Base-by-base conservation (phyloP, 495 filamentous ascomycete genomes). In the Filosporella fistucella region DNA sequence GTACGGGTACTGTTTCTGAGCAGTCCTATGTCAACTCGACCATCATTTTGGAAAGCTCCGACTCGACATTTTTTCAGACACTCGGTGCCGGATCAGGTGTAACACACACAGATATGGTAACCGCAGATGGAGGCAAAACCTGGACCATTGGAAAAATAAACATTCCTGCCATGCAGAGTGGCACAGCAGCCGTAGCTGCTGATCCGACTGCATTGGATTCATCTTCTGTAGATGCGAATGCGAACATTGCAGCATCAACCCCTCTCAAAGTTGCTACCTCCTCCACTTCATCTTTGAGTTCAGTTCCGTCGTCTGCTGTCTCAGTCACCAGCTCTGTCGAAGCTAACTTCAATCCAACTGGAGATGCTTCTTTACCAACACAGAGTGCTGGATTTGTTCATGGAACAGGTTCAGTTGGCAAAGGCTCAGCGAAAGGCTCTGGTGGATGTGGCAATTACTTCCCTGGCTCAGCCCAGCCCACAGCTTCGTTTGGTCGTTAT, bases 11-110 rank as follows among this genome's bases (percentile, higher is more conserved):
- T 12, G 54, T 65, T 21, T 58, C 56, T 14, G 37, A 57, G 0
- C 67, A 70, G 51, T 29, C 61, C 35, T 68, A 69, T 48, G 18
- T 63, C 42, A 60, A 63, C 49, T 68, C 67, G 2, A 45, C 47
- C 13, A 65, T 68, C 47, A 69, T 60, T 11, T 57, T 69, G 10
- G 61, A 56, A 2, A 47, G 49, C 1, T 60, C 61, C 18, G 67
- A 69, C 28, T 45, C 51, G 16, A 63, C 55, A 1, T 70, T 68
- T 39, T 61, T 63, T 1, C 37, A 59, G 8, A 70, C 67, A 4
- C 63, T 69, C 37, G 56, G 62, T 13, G 47, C 54, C 11, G 59
- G 57, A 1, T 45, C 42, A 9, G 58, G 60, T 12, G 62, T 59
- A 2, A 63, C 58, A 5, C 65, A 63, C 37, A 52, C 49, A 1